Conservation (phyloP, 495 filamentous ascomycete genomes). For the Annulohypoxylon bovei region DNA sequence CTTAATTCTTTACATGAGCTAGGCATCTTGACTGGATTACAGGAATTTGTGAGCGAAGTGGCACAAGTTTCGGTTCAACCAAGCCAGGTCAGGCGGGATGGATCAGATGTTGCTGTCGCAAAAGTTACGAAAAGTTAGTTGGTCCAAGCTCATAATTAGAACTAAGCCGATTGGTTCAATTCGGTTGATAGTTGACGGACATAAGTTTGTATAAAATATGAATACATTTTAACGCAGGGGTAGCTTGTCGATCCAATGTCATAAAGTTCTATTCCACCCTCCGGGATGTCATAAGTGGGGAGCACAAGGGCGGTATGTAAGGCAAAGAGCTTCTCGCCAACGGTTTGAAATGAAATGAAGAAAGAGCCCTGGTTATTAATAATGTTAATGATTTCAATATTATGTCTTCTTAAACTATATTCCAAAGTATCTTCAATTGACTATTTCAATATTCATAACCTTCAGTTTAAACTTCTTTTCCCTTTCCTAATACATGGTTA, state of each 20-base stretch:
- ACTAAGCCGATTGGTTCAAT: constrained; percentile 26
- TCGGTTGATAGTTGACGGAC: background rate
- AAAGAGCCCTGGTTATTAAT: constrained; percentile 8
- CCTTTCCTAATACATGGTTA: constrained; percentile 7
- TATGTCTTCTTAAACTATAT: constrained; percentile 26
- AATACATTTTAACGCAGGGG: constrained; percentile 32
- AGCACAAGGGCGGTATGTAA: background rate
- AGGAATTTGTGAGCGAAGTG: constrained; percentile 3
- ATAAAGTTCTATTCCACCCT: constrained; percentile 13
- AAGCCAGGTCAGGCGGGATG: background rate
- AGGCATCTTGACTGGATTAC: constrained; percentile 73
- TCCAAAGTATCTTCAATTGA: constrained; percentile 7
- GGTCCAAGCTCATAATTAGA: constrained; percentile 30
- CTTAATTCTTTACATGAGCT: constrained; percentile 96
- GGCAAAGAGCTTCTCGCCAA: constrained; percentile 15
- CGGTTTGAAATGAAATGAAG: constrained; percentile 29
- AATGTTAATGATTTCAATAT: constrained; percentile 29
- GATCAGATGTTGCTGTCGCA: constrained; percentile 29
- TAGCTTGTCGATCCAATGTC: constrained; percentile 20
- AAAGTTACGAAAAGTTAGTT: constrained; percentile 32
- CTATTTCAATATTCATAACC: constrained; percentile 1
- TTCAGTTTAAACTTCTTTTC: background rate
- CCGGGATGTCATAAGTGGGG: constrained; percentile 14
- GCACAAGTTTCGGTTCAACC: background rate
- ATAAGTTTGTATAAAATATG: constrained; percentile 1